Conservation (phyloP, 2,329 filamentous ascomycete species). For the Colletotrichum melonis region DNA sequence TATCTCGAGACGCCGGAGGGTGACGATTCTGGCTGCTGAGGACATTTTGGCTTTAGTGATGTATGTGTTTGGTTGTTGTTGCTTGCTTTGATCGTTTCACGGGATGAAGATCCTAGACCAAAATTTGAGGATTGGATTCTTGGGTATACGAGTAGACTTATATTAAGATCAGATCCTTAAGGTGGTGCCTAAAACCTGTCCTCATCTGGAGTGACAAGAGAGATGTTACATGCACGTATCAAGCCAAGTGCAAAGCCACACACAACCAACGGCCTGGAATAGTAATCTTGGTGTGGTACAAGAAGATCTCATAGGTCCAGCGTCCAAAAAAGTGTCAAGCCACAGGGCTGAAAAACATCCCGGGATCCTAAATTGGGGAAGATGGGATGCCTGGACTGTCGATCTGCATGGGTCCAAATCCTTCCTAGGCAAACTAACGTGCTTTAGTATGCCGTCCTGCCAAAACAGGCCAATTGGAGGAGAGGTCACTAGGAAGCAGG, state of each 20-base stretch:
- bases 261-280: neutral
- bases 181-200: neutral
- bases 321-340: neutral
- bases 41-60: neutral
- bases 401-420: neutral
- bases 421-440: neutral
- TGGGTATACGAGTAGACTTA: neutral
- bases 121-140: neutral
- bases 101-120: neutral
- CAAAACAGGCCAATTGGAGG: neutral
- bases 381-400: neutral
- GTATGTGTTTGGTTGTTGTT: neutral
- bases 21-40: slow-evolving; percentile 1
- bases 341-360: neutral
- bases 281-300: no score
- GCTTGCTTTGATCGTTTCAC: neutral
- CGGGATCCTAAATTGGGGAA: neutral
- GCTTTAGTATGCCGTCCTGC: neutral
- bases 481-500: no score
- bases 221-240: neutral
- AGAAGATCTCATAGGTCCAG: neutral
- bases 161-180: neutral
- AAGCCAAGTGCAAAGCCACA: neutral
- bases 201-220: neutral
- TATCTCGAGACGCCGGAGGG: slow-evolving; percentile 40